phyloP scores from a whole-genome alignment of 2,329 filamentous ascomycete genomes.

The Paraconiothyrium sp. region DNA sequence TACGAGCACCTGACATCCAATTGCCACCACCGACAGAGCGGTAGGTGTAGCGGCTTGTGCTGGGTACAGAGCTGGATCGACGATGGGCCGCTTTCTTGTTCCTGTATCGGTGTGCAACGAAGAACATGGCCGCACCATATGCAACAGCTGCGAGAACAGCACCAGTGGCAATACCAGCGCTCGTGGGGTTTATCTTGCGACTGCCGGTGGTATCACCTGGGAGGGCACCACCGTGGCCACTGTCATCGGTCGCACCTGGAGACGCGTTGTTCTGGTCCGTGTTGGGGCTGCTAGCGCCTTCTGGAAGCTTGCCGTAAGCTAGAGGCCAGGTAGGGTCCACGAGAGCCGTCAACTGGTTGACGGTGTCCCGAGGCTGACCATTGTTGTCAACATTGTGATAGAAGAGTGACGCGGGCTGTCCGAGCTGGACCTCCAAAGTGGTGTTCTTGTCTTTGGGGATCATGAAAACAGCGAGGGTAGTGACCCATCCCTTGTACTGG shows the following conservation, averaged over 20 bases:
- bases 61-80: slow-evolving; percentile 79
- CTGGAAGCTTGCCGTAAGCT: slow-evolving; percentile 58
- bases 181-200: slow-evolving; percentile 70
- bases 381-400: slow-evolving; percentile 72
- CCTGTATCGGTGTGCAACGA: slow-evolving; percentile 89
- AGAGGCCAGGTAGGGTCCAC: slow-evolving; percentile 87
- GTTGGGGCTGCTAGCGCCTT: slow-evolving; percentile 41
- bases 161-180: slow-evolving; percentile 76
- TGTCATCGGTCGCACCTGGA: slow-evolving; percentile 43
- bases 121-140: slow-evolving; percentile 96
- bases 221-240: slow-evolving; percentile 58
- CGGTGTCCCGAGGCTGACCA: slow-evolving; percentile 55
- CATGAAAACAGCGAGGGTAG: slow-evolving; percentile 72
- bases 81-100: slow-evolving; percentile 81
- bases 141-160: slow-evolving; percentile 80
- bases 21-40: slow-evolving; percentile 52
- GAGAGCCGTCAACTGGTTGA: slow-evolving; percentile 77
- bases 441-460: slow-evolving; percentile 58
- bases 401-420: slow-evolving; percentile 74
- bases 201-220: slow-evolving; percentile 61
- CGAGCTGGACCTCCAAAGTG: slow-evolving; percentile 73
- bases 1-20: slow-evolving; percentile 58
- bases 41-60: slow-evolving; percentile 65
- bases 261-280: slow-evolving; percentile 52
- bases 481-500: slow-evolving; percentile 76